A percentile compares a stretch with the other conserved stretches of the same genome.
Evolutionary conservation across 2,329 filamentous ascomycete genomes (phyloP).

Genomic region (Exophiala phaeomuriformis): DNA sequence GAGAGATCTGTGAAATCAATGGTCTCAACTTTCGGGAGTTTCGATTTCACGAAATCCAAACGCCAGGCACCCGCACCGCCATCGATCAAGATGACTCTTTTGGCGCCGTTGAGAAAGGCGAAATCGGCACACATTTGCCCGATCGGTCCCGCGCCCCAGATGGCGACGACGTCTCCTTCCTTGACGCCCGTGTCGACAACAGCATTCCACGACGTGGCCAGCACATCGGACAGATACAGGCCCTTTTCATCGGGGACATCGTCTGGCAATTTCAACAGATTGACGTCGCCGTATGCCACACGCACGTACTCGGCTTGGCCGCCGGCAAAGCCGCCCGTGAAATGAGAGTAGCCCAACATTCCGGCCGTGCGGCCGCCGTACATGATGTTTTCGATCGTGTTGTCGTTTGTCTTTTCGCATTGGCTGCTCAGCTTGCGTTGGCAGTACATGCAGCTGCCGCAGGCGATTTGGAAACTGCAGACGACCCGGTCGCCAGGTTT

Average conservation of each 20-base stretch:
- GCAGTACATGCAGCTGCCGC: slow-evolving; percentile 64
- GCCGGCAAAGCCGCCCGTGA: slow-evolving; percentile 79
- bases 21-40: slow-evolving; percentile 58
- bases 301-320: slow-evolving; percentile 83
- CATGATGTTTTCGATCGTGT: slow-evolving; percentile 63
- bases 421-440: slow-evolving; percentile 59
- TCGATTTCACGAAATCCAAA: slow-evolving; percentile 59
- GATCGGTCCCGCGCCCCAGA: slow-evolving; percentile 83
- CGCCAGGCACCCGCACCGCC: slow-evolving; percentile 56
- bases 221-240: slow-evolving; percentile 72
- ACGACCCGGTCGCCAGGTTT: slow-evolving; percentile 64
- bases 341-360: slow-evolving; percentile 65
- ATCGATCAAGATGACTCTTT: slow-evolving; percentile 71
- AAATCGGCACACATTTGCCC: slow-evolving; percentile 69
- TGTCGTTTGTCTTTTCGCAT: slow-evolving; percentile 56
- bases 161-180: slow-evolving; percentile 66
- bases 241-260: slow-evolving; percentile 77
- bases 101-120: slow-evolving; percentile 63
- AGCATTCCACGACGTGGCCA: slow-evolving; percentile 71
- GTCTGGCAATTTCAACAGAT: slow-evolving; percentile 70
- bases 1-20: slow-evolving; percentile 63
- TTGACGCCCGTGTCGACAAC: slow-evolving; percentile 81
- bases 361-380: slow-evolving; percentile 71
- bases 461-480: slow-evolving; percentile 77
- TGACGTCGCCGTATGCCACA: slow-evolving; percentile 72